Evolutionary conservation across 768 basidiomycete species (phyloP).

Genomic region (Auriscalpium orientale): DNA sequence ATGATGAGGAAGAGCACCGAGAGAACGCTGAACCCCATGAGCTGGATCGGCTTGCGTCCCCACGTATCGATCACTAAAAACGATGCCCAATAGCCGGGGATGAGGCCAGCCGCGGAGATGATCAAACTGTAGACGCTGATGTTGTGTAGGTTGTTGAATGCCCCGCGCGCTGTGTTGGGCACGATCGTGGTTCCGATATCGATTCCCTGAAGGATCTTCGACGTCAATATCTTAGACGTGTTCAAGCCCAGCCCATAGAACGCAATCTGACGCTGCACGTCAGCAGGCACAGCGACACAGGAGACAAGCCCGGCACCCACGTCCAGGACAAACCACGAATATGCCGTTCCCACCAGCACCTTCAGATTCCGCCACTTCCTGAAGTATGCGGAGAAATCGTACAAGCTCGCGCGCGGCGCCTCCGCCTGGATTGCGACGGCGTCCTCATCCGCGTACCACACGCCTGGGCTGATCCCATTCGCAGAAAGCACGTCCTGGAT

Average conservation of each 20-base stretch:
- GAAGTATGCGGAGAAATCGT: conserved; percentile 67
- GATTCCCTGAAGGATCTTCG: conserved; percentile 33
- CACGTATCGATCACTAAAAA: conserved; percentile 64
- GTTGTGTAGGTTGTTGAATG: conserved; percentile 53
- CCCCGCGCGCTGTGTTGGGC: conserved; percentile 21
- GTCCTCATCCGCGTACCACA: conserved; percentile 43
- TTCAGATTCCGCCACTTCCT: conserved; percentile 71
- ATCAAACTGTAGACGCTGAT: conserved; percentile 70
- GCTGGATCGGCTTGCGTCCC: conserved; percentile 79
- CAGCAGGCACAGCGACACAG: background rate
- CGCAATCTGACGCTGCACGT: conserved; percentile 45
- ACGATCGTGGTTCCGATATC: conserved; percentile 50
- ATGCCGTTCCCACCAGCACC: conserved; percentile 68
- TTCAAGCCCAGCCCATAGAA: conserved; percentile 89
- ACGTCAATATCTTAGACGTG: conserved; percentile 62
- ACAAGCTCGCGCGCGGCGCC: conserved; percentile 58
- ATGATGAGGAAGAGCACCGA: conserved; percentile 61
- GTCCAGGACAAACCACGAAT: conserved; percentile 87
- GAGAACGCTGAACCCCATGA: conserved; percentile 67
- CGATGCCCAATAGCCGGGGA: conserved; percentile 73
- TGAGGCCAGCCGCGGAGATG: conserved; percentile 67
- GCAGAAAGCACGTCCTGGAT: conserved; percentile 59
- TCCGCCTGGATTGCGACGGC: conserved; percentile 50
- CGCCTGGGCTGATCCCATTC: conserved; percentile 20
- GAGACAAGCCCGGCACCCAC: conserved; percentile 34